phyloP scores from a whole-genome alignment of 148 eudicot genomes.

The Cornus suecica region DNA sequence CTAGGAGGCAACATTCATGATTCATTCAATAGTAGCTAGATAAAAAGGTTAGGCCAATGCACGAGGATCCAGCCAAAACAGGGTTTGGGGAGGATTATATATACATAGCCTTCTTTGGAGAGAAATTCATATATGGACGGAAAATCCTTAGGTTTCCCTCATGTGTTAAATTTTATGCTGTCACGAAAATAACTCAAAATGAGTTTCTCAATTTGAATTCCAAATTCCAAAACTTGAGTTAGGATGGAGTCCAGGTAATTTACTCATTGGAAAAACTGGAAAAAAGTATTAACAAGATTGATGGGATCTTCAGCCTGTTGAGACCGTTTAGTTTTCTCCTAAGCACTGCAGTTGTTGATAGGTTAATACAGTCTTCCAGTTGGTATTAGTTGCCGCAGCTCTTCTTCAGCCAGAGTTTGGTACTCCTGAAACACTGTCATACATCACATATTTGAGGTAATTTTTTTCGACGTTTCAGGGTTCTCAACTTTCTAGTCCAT shows the following conservation, averaged over 20 bases:
- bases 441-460: constrained; percentile 81
- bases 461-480: background rate
- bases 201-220: background rate
- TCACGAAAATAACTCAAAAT: background rate
- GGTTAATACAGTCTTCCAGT: constrained; percentile 93
- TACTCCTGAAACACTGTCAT: constrained; percentile 55
- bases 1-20: no score
- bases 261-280: no score
- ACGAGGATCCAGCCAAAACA: no score
- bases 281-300: background rate
- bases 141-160: background rate
- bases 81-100: no score
- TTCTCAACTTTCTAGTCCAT: background rate
- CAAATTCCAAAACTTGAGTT: background rate
- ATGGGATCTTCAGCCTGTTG: background rate
- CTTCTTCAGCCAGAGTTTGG: constrained; percentile 96
- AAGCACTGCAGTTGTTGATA: constrained; percentile 19
- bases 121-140: background rate
- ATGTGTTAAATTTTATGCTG: background rate
- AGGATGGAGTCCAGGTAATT: background rate
- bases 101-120: background rate
- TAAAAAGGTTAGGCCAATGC: no score
- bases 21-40: no score
- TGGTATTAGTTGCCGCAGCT: constrained; percentile 74
- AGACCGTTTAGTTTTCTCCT: background rate